A percentile compares a stretch with the other conserved stretches of the same genome.
Conservation (phyloP, 2,329 filamentous ascomycete species). For the Aspergillus glaucus region DNA sequence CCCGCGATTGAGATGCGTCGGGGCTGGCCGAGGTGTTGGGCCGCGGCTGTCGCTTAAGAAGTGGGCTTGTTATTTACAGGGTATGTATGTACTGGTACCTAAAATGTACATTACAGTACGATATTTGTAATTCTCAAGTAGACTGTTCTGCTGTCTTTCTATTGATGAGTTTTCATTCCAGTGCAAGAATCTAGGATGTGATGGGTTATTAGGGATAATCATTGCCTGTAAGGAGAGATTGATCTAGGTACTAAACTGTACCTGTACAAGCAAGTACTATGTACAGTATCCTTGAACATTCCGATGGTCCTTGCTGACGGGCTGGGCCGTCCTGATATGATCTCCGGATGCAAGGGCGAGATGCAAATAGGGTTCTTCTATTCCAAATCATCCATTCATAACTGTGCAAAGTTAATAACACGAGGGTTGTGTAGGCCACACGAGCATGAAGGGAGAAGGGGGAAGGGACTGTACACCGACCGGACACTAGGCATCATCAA, state of each 20-base stretch:
- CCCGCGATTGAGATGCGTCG: neutral
- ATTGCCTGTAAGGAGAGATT: neutral
- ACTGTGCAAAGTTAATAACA: neutral
- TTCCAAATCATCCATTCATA: neutral
- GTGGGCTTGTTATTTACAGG: constrained; percentile 13
- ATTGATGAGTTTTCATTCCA: neutral
- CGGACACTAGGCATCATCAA: neutral
- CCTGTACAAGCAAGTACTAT: neutral
- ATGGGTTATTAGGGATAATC: too few relatives aligned
- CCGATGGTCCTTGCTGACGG: constrained; percentile 7
- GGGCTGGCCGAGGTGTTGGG: neutral
- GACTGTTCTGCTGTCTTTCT: neutral
- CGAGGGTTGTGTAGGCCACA: too few relatives aligned
- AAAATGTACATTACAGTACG: neutral
- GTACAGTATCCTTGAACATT: neutral
- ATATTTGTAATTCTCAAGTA: neutral
- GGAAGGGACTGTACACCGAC: neutral
- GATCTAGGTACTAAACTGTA: neutral
- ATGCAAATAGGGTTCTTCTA: neutral
- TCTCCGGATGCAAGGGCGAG: constrained; percentile 8
- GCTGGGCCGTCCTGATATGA: constrained; percentile 10
- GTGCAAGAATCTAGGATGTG: too few relatives aligned
- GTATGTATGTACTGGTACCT: neutral
- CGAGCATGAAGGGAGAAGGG: too few relatives aligned
- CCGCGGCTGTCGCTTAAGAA: constrained; percentile 4